phyloP scores from a whole-genome alignment of 495 filamentous ascomycete species.

The Stereocaulon alpinum region DNA sequence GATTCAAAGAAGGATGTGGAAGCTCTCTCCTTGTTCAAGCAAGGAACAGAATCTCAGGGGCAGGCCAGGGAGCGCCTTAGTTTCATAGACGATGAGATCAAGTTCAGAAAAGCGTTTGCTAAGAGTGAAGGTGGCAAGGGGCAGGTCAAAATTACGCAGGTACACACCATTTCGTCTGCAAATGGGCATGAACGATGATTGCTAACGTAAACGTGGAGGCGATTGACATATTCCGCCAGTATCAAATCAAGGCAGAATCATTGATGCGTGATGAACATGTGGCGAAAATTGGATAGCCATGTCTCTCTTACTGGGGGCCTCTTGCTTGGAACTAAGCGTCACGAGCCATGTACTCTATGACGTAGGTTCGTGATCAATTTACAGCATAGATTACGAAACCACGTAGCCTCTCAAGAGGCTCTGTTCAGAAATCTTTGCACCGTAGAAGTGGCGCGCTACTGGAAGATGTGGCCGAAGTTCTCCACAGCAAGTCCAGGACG shows the following conservation, averaged over 20 bases:
- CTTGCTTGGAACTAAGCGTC: no score
- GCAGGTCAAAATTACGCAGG: conserved; percentile 43
- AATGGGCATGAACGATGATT: no score
- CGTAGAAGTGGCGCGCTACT: no score
- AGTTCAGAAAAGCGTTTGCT: conserved; percentile 42
- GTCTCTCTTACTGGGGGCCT: no score
- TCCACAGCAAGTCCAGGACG: no score
- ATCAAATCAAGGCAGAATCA: conserved; percentile 44
- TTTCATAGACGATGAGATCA: conserved; percentile 34
- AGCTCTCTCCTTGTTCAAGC: conserved; percentile 32
- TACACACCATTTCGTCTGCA: conserved; percentile 17
- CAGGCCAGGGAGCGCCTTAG: conserved; percentile 18
- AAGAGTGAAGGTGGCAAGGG: conserved; percentile 37
- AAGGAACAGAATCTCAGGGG: conserved; percentile 7
- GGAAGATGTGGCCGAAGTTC: no score
- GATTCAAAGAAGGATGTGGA: conserved; percentile 26
- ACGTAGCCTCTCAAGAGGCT: no score
- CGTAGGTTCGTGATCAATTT: no score
- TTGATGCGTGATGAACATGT: conserved; percentile 27
- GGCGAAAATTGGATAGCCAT: not conserved
- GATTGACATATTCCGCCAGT: conserved; percentile 50
- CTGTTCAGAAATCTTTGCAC: no score
- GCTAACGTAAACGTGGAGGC: conserved; percentile 26
- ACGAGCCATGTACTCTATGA: no score
- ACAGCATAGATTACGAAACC: no score